Evolutionary conservation across 257 asterid species (phyloP).

Genomic region (Avicennia marina): DNA sequence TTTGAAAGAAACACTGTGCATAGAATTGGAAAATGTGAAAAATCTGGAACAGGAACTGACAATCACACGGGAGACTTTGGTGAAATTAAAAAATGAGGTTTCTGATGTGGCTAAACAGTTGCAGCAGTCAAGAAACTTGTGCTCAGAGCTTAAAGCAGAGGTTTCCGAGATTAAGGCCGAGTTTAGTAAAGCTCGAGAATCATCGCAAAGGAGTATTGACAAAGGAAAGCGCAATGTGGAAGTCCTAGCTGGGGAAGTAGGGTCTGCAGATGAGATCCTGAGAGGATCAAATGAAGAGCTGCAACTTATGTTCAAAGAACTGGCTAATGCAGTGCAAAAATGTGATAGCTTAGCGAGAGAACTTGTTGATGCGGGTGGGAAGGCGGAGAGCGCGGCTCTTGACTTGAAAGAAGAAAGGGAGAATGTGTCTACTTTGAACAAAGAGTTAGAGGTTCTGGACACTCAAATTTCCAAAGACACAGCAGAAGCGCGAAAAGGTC

Average conservation of each 20-base stretch:
- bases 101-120: slow-evolving; percentile 44
- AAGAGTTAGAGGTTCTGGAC: slow-evolving; percentile 45
- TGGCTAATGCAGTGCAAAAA: slow-evolving; percentile 32
- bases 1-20: slow-evolving; percentile 33
- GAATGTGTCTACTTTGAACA: slow-evolving; percentile 30
- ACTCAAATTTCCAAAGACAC: slow-evolving; percentile 33
- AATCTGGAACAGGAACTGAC: slow-evolving; percentile 43
- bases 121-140: slow-evolving; percentile 41
- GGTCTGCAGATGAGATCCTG: slow-evolving; percentile 38
- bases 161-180: slow-evolving; percentile 36
- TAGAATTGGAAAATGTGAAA: slow-evolving; percentile 36
- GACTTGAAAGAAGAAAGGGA: slow-evolving; percentile 50
- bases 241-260: slow-evolving; percentile 39
- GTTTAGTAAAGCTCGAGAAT: slow-evolving; percentile 44
- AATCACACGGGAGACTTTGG: slow-evolving; percentile 30
- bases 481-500: slow-evolving; percentile 37
- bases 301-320: slow-evolving; percentile 35
- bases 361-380: slow-evolving; percentile 39
- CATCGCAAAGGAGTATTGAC: slow-evolving; percentile 35
- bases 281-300: slow-evolving; percentile 45
- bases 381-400: slow-evolving; percentile 36
- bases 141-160: slow-evolving; percentile 55
- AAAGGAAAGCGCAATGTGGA: slow-evolving; percentile 35
- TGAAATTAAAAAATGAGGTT: slow-evolving; percentile 51
- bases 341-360: slow-evolving; percentile 47